Percentiles rank a stretch among this genome's conserved stretches.
These are phyloP conservation scores for Neurospora sp. DNA, from an alignment of 2,329 filamentous ascomycete species.

Conservation along the genomic window DNA sequence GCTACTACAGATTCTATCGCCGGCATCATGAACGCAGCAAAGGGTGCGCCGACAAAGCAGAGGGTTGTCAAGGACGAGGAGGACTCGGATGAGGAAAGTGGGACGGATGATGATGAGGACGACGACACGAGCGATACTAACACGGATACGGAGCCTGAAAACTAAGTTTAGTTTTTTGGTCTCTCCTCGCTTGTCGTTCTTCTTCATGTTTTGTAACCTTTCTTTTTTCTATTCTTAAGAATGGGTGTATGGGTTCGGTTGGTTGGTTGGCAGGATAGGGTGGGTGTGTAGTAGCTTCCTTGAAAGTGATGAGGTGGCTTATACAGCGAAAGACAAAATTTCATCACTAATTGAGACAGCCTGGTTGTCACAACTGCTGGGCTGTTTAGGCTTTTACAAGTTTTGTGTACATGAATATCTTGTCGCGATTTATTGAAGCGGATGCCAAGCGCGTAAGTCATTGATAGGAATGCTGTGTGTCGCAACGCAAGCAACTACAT, in stretches of 20 bases:
- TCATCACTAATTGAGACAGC: not conserved
- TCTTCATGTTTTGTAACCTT: not conserved
- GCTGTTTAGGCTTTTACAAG: not conserved
- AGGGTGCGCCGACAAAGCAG: constrained; percentile 56
- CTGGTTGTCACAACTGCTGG: not conserved
- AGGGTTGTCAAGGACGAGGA: constrained; percentile 40
- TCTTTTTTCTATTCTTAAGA: not conserved
- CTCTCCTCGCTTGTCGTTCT: not conserved
- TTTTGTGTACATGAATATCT: not conserved
- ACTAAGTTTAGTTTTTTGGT: constrained; percentile 23
- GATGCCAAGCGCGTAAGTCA: too few species aligned
- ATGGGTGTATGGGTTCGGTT: not conserved
- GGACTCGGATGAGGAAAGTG: constrained; percentile 71
- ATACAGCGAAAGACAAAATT: not conserved
- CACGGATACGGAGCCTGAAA: constrained; percentile 56
- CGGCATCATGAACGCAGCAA: constrained; percentile 81
- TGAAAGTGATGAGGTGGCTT: not conserved
- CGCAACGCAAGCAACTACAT: not conserved
- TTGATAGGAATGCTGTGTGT: not conserved
- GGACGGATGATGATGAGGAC: constrained; percentile 68
- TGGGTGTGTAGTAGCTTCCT: not conserved
- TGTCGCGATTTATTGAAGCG: not conserved
- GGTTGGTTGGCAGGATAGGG: not conserved
- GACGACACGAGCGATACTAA: constrained; percentile 60
- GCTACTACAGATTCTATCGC: constrained; percentile 65